phyloP scores from a whole-genome alignment of 306 rosid species.

The Albizia julibrissin region DNA sequence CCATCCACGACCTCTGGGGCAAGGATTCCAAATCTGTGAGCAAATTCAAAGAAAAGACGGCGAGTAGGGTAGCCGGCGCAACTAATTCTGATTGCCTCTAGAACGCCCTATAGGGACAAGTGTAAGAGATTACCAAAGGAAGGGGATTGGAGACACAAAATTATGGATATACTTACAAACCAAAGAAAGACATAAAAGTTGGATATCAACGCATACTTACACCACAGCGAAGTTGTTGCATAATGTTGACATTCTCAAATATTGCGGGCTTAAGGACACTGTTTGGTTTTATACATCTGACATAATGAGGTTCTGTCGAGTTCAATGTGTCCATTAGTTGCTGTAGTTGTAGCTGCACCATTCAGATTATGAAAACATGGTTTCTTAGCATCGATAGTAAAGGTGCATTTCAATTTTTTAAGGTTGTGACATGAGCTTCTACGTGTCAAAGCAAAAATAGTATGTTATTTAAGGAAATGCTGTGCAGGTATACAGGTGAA shows the following conservation, averaged over 20 bases:
- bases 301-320: slow-evolving; percentile 96
- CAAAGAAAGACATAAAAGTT: slow-evolving; percentile 37
- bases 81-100: slow-evolving; percentile 98
- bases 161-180: slow-evolving; percentile 15
- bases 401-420: slow-evolving; percentile 33
- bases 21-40: slow-evolving; percentile 83
- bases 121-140: slow-evolving; percentile 28
- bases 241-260: slow-evolving; percentile 87
- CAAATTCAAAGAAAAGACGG: slow-evolving; percentile 82
- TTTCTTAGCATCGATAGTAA: slow-evolving; percentile 46
- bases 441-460: slow-evolving; percentile 10
- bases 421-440: slow-evolving; percentile 28
- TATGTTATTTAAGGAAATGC: slow-evolving; percentile 22
- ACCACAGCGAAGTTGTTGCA: slow-evolving; percentile 99
- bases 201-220: slow-evolving; percentile 61
- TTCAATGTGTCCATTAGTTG: slow-evolving; percentile 83
- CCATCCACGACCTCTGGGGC: slow-evolving; percentile 71
- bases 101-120: slow-evolving; percentile 74
- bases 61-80: slow-evolving; percentile 99
- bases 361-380: slow-evolving; percentile 31
- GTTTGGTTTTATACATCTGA: slow-evolving; percentile 98
- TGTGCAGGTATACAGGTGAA: slow-evolving; percentile 13
- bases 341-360: slow-evolving; percentile 91
- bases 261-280: slow-evolving; percentile 94
- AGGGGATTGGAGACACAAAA: slow-evolving; percentile 21